phyloP scores from a whole-genome alignment of 768 basidiomycete genomes.

The Agaricus bisporus region DNA sequence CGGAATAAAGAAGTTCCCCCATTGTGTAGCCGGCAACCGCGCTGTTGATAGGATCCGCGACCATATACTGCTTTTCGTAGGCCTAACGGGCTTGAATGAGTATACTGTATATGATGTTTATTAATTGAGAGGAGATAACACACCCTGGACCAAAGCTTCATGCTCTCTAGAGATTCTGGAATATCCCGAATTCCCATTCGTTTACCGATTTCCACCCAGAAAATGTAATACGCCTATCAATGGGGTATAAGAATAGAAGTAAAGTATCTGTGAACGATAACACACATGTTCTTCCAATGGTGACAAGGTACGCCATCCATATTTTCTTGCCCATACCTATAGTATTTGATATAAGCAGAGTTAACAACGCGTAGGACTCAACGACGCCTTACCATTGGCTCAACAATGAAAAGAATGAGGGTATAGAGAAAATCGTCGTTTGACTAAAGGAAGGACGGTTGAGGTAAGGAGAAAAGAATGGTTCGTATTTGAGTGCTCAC shows the following conservation, averaged over 20 bases:
- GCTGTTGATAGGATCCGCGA: constrained; percentile 33
- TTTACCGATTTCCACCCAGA: constrained; percentile 40
- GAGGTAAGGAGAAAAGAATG: neutral
- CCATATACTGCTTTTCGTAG: constrained; percentile 37
- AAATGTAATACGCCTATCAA: constrained; percentile 31
- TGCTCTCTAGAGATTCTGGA: constrained; percentile 31
- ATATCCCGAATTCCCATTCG: constrained; percentile 44
- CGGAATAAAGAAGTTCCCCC: constrained; percentile 32
- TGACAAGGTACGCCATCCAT: constrained; percentile 22
- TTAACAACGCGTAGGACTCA: neutral
- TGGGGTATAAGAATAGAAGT: neutral
- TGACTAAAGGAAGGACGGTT: constrained; percentile 12
- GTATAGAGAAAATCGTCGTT: constrained; percentile 29
- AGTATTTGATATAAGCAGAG: neutral
- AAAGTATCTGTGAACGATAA: neutral
- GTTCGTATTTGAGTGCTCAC: constrained; percentile 16
- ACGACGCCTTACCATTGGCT: constrained; percentile 16
- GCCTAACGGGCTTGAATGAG: constrained; percentile 18
- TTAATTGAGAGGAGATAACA: neutral
- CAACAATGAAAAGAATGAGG: constrained; percentile 23
- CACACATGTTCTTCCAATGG: constrained; percentile 27
- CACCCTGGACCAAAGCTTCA: constrained; percentile 35
- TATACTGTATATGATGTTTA: neutral
- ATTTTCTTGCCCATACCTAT: constrained; percentile 9
- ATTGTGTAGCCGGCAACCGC: constrained; percentile 33